Evolutionary conservation across 2,329 filamentous ascomycete genomes (phyloP), one percentile per base, ranked within the genome.

Genomic region (Colletotrichum sp.): DNA sequence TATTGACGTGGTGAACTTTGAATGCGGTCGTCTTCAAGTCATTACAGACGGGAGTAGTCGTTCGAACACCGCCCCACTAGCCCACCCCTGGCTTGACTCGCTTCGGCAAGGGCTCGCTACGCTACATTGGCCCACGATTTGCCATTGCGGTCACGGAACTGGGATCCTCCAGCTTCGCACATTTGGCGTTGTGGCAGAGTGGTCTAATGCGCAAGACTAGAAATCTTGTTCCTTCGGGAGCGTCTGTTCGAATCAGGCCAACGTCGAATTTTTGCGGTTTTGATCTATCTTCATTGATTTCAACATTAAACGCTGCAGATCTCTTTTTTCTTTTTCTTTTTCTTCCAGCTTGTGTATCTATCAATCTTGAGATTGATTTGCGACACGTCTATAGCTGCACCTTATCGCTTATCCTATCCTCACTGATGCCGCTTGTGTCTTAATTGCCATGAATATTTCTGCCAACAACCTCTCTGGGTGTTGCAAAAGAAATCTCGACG

Each of bases 221-320:
- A 69, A 69, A 69, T 69, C 67, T 69, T 69, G 67, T 69, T 69
- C 67, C 67, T n/a, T n/a, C n/a, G n/a, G n/a, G n/a, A n/a, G n/a
- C n/a, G n/a, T n/a, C n/a, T n/a, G n/a, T n/a, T n/a, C n/a, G n/a
- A n/a, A n/a, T 69, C 67, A 69, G 67, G 67, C 67, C 67, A 69
- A 60, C 34, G 67, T 69, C 67, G 66, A 49, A 1, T 5, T 15
- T 39, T 60, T 60, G 18, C 39, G 1, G 3, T 44, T 36, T 68
- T 16, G 8, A 34, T 12, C 30, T 32, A 32, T 32, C 30, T 32
- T 32, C 30, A 32, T 32, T 32, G 10, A 32, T 65, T 39, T 28
- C 26, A 36, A 21, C 7, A 8, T 3, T 9, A 9, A 9, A 39
- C 6, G 12, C 12, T 6, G 5, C 5, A 4, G 6, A 34, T 15